Evolutionary conservation across 1,284 basidiomycete genomes (phyloP).

Genomic region (Ustilago trichophora): DNA sequence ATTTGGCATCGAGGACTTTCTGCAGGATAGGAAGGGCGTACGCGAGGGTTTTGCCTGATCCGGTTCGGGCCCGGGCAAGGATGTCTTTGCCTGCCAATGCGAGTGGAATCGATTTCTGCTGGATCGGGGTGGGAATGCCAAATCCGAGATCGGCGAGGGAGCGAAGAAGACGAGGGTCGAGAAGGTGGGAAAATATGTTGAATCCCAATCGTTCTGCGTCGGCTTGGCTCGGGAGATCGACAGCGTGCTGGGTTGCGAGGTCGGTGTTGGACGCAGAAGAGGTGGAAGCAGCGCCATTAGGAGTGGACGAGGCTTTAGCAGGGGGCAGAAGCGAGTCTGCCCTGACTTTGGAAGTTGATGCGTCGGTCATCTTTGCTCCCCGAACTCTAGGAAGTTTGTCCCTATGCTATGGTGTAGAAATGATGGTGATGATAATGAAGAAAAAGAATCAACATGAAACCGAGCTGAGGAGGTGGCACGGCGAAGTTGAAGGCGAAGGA

Average conservation of each 20-base stretch:
- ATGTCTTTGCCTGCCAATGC: conserved; percentile 91
- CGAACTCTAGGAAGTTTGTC: no score
- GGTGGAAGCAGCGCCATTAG: neutral
- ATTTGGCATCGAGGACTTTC: conserved; percentile 83
- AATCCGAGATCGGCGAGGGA: conserved; percentile 83
- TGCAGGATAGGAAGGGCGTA: conserved; percentile 92
- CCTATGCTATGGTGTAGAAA: no score
- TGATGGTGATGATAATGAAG: no score
- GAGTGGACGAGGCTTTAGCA: neutral
- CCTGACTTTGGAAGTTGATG: conserved; percentile 41
- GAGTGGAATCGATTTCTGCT: conserved; percentile 79
- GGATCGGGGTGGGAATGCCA: conserved; percentile 82
- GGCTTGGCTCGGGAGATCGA: conserved; percentile 38
- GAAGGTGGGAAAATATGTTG: conserved; percentile 72
- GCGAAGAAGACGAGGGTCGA: conserved; percentile 77
- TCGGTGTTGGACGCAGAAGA: conserved; percentile 3
- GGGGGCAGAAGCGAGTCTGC: conserved; percentile 39
- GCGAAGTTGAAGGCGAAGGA: no score
- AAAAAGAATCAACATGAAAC: no score
- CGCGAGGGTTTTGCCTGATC: conserved; percentile 95
- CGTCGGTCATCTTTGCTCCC: conserved; percentile 20
- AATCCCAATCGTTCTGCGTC: conserved; percentile 47
- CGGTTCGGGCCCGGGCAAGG: conserved; percentile 90
- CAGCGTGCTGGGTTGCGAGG: conserved; percentile 24
- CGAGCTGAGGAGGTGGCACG: no score